phyloP scores from a whole-genome alignment of 345 rosid genomes.

The Salix caprea region DNA sequence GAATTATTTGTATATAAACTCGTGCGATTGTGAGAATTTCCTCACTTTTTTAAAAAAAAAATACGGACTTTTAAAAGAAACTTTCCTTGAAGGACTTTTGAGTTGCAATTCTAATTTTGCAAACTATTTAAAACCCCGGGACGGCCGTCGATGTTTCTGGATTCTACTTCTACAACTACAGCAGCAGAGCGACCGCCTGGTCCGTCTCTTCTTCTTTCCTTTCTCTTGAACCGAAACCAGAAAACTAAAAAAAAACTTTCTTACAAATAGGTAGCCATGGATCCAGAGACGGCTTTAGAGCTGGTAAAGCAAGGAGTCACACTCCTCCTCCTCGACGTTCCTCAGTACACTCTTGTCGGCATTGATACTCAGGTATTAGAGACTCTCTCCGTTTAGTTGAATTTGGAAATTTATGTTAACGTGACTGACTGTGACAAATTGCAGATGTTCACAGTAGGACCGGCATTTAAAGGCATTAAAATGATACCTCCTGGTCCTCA shows the following conservation, averaged over 20 bases:
- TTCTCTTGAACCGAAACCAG: background rate
- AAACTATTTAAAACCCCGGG: too few relatives aligned
- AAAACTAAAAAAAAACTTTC: background rate
- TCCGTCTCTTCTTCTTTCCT: background rate
- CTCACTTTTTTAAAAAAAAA: too few relatives aligned
- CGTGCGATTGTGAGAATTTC: too few relatives aligned
- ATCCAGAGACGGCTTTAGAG: slow-evolving; percentile 69
- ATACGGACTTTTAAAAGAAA: too few relatives aligned
- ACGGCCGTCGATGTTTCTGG: background rate
- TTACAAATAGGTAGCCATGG: slow-evolving; percentile 31
- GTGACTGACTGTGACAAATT: background rate
- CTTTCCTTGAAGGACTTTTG: too few relatives aligned
- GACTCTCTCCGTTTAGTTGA: background rate
- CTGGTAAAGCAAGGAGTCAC: slow-evolving; percentile 71
- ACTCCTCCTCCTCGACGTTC: slow-evolving; percentile 85
- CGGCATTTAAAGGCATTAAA: slow-evolving; percentile 79
- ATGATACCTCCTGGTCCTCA: slow-evolving; percentile 96
- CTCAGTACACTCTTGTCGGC: slow-evolving; percentile 69
- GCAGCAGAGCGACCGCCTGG: background rate
- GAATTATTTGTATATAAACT: too few relatives aligned
- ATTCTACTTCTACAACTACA: background rate
- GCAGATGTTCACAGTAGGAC: slow-evolving; percentile 71
- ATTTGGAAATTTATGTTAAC: background rate
- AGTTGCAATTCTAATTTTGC: too few relatives aligned
- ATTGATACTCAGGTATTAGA: slow-evolving; percentile 68